Conservation (phyloP, 305 asterid species). For the Plantago coronopus region DNA sequence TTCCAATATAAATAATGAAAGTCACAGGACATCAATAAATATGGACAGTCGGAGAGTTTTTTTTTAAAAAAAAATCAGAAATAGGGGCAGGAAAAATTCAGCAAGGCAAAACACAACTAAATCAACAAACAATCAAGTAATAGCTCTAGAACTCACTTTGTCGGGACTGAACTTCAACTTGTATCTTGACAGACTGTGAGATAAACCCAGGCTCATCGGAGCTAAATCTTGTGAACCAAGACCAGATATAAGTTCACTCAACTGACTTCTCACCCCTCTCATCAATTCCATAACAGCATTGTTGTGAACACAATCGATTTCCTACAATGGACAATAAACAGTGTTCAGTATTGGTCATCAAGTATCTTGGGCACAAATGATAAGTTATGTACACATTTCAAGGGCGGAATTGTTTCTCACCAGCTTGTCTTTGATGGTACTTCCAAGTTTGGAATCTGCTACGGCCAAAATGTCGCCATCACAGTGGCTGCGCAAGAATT, state of each 20-base stretch:
- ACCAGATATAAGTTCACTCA: conserved; percentile 76
- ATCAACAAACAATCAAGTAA: not conserved
- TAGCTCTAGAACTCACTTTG: conserved; percentile 41
- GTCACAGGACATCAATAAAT: no score
- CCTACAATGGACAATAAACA: conserved; percentile 23
- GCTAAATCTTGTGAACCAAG: conserved; percentile 83
- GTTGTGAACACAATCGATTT: conserved; percentile 86
- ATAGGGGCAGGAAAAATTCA: not conserved
- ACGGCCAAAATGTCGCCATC: conserved; percentile 72
- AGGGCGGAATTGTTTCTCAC: conserved; percentile 33
- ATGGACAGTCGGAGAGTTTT: not conserved
- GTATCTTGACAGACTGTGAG: conserved; percentile 84
- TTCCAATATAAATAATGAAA: not conserved
- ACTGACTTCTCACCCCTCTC: conserved; percentile 92
- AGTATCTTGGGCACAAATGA: not conserved
- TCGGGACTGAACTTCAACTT: conserved; percentile 90
- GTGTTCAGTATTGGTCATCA: conserved; percentile 2
- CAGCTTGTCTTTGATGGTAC: conserved; percentile 80
- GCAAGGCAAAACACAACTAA: not conserved
- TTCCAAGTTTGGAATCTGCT: conserved; percentile 93
- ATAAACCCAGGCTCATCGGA: conserved; percentile 90
- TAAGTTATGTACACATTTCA: not conserved
- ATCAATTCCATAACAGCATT: conserved; percentile 85
- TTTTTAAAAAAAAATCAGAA: no score
- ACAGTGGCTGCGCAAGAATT: conserved; percentile 74